These are phyloP conservation scores for Plasmodium berghei DNA, from an alignment of 169 alveolate species.

Conservation along the genomic window DNA sequence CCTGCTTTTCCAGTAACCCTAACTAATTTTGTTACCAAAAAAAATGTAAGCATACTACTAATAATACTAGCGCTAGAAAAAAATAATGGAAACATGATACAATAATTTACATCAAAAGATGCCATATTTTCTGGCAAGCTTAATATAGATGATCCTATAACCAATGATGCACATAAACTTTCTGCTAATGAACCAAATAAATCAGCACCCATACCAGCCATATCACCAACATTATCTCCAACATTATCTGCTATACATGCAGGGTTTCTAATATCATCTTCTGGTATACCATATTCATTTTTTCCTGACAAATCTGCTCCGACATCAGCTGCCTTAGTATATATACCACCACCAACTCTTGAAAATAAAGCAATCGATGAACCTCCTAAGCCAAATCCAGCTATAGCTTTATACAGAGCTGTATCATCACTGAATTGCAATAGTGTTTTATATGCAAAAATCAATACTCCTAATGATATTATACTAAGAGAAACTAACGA, in stretches of 20 bases:
- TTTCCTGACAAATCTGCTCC: constrained; percentile 94
- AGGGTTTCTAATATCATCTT: constrained; percentile 94
- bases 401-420: constrained; percentile 86
- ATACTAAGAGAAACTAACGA: constrained; percentile 89
- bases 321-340: constrained; percentile 95
- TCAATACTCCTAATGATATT: constrained; percentile 79
- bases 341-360: constrained; percentile 96
- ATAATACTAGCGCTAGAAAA: constrained; percentile 88
- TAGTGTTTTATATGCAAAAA: constrained; percentile 77
- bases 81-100: constrained; percentile 85
- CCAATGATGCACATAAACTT: constrained; percentile 93
- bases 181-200: constrained; percentile 95
- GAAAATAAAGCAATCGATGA: constrained; percentile 93
- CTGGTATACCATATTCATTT: constrained; percentile 91
- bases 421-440: constrained; percentile 16
- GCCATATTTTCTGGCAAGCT: constrained; percentile 24
- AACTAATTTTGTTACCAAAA: constrained; percentile 81
- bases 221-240: constrained; percentile 95
- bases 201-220: constrained; percentile 97
- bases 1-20: constrained; percentile 81
- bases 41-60: constrained; percentile 85
- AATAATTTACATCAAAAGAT: constrained; percentile 76
- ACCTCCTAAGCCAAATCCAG: constrained; percentile 93
- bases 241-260: constrained; percentile 95
- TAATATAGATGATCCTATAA: constrained; percentile 88